Conservation (phyloP, 2,329 filamentous ascomycete species). For the Aspergillus arachidicola region DNA sequence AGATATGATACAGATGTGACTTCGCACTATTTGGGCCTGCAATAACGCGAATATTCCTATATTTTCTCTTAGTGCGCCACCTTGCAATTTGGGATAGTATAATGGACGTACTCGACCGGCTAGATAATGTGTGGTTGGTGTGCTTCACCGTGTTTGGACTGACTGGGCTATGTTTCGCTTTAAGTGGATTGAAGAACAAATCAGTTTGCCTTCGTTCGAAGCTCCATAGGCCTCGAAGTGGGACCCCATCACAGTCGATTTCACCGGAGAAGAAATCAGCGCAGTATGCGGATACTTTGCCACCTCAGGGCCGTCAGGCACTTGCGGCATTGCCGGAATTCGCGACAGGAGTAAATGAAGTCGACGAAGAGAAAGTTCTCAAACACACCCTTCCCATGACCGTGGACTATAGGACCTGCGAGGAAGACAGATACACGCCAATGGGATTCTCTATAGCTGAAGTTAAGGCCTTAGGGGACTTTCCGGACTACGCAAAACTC, state of each 20-base stretch:
- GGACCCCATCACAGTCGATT: conserved; percentile 57
- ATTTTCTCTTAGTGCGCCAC: neutral
- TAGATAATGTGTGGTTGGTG: conserved; percentile 26
- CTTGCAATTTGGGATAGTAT: neutral
- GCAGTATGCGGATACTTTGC: conserved; percentile 53
- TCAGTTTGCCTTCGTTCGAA: conserved; percentile 43
- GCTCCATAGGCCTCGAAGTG: conserved; percentile 46
- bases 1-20: neutral
- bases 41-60: neutral
- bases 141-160: conserved; percentile 26
- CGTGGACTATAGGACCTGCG: conserved; percentile 40
- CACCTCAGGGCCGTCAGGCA: conserved; percentile 54
- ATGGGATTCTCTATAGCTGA: conserved; percentile 73
- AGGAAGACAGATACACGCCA: conserved; percentile 56
- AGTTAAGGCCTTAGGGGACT: conserved; percentile 70
- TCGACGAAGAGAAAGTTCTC: conserved; percentile 36
- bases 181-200: conserved; percentile 38
- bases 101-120: conserved; percentile 23
- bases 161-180: conserved; percentile 29
- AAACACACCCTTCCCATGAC: conserved; percentile 45
- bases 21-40: neutral
- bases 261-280: conserved; percentile 52
- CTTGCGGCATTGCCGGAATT: conserved; percentile 38
- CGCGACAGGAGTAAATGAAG: conserved; percentile 23
- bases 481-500: conserved; percentile 75